Base-by-base conservation (phyloP, 768 basidiomycete genomes). In the Hericium coralloides region DNA sequence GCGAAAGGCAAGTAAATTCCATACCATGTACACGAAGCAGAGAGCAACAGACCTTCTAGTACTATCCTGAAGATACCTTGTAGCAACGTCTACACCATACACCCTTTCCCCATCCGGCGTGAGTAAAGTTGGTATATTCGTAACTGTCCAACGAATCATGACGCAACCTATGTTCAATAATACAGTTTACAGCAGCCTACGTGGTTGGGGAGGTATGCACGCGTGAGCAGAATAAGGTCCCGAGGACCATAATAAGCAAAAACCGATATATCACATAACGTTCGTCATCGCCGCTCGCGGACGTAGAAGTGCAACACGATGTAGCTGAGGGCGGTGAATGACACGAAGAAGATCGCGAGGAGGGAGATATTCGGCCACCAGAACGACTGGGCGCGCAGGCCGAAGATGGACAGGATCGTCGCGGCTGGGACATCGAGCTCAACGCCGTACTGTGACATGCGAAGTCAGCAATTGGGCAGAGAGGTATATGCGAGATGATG, bases 311-410 rank as follows among this genome's bases (percentile, higher is more conserved):
- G 90, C 25, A 98, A 74, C 49, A 82, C 84, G 55, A 92, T 61
- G 69, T 82, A 98, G 70, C 90, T 94, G 38, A 76, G 74, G 5
- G 81, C 67, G 5, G 88, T 92, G 70, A 94, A 93, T 2, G 76
- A 71, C 25, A 80, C 85, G 65, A 98, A 95, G 75, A 93, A 93
- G 50, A 93, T 90, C 6, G 78, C 87, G 5, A 98, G 77, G 0
- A 94, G 72, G 0, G 85, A 79, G 37, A 94, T 89, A 67, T 99
- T 95, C 0, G 97, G 97, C 91, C 91, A 98, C 97, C 97, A 99
- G 77, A 95, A 98, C 0, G 95, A 93, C 77, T 93, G 92, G 25
- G 95, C 87, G 58, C 85, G 80, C 53, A 99, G 82, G 5, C 97
- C 97, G 64, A 99, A 99, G 25, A 87, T 85, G 8, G 92, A 95